Conservation (phyloP, 352 stramenopile species). For the Globisporangium barbulae region DNA sequence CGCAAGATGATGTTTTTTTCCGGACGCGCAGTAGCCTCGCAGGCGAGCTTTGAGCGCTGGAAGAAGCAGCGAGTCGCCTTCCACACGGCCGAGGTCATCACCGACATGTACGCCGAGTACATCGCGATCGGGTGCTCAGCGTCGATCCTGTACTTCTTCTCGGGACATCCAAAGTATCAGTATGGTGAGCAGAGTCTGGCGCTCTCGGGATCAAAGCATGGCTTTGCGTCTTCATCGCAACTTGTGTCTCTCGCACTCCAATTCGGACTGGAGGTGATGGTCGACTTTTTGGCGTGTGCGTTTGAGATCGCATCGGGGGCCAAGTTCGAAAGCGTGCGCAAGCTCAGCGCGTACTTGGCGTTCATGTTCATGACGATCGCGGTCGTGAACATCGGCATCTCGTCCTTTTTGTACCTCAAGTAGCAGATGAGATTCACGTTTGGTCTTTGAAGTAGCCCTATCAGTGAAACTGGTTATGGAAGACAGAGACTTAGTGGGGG, state of each 20-base stretch:
- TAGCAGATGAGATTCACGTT: not conserved
- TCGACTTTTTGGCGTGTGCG: slow-evolving; percentile 8
- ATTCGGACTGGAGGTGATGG: slow-evolving; percentile 1
- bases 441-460: no score
- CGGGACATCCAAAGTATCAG: slow-evolving; percentile 28
- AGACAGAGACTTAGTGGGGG: no score
- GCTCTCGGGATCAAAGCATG: not conserved
- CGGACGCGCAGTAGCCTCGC: not conserved
- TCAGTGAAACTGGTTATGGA: no score
- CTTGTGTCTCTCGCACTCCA: slow-evolving; percentile 1
- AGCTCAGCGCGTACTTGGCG: slow-evolving; percentile 26
- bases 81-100: slow-evolving; percentile 31
- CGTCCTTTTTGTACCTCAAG: slow-evolving; percentile 32
- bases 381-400: slow-evolving; percentile 36
- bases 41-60: slow-evolving; percentile 25
- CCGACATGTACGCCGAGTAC: slow-evolving; percentile 51
- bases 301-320: slow-evolving; percentile 5
- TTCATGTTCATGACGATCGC: slow-evolving; percentile 28
- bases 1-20: not conserved
- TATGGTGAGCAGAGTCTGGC: not conserved
- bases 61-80: slow-evolving; percentile 20
- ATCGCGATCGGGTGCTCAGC: slow-evolving; percentile 43
- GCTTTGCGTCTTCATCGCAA: not conserved
- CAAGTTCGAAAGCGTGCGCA: slow-evolving; percentile 20
- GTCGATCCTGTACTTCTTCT: slow-evolving; percentile 41